Conservation (phyloP, 2,329 filamentous ascomycete species). For the Aspergillus tamarii region DNA sequence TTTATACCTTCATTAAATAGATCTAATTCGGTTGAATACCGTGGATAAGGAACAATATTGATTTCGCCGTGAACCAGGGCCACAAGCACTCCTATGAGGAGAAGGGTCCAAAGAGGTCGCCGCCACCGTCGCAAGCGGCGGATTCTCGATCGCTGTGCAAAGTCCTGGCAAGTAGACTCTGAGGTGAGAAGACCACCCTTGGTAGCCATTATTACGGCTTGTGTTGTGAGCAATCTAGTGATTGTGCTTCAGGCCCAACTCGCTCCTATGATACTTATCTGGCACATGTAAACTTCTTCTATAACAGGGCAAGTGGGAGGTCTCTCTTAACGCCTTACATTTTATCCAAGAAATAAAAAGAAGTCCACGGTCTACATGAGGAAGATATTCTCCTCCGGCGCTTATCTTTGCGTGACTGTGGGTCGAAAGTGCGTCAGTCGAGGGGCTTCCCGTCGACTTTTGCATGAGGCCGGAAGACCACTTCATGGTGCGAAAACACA, state of each 20-base stretch:
- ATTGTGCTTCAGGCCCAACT: not conserved
- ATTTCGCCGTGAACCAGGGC: not conserved
- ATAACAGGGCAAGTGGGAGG: too few species aligned
- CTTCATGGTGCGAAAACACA: too few species aligned
- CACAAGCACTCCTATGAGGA: not conserved
- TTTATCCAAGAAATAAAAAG: not conserved
- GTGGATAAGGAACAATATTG: not conserved
- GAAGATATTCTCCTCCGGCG: not conserved
- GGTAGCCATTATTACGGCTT: not conserved
- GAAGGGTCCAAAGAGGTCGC: not conserved
- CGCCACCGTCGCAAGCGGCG: not conserved
- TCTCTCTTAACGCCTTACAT: too few species aligned
- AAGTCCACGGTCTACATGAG: accelerated
- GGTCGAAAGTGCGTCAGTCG: conserved; percentile 4
- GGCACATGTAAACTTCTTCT: not conserved
- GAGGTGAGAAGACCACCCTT: not conserved
- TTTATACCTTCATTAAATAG: not conserved
- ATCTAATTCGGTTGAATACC: not conserved
- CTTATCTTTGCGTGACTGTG: conserved; percentile 1
- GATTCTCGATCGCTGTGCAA: not conserved
- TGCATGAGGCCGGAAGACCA: not conserved
- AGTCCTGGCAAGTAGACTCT: not conserved
- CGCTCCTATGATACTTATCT: not conserved
- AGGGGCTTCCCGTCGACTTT: not conserved
- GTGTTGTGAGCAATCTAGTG: not conserved